Base-by-base conservation (phyloP, 768 basidiomycete species). In the Tulasnella sp. region DNA sequence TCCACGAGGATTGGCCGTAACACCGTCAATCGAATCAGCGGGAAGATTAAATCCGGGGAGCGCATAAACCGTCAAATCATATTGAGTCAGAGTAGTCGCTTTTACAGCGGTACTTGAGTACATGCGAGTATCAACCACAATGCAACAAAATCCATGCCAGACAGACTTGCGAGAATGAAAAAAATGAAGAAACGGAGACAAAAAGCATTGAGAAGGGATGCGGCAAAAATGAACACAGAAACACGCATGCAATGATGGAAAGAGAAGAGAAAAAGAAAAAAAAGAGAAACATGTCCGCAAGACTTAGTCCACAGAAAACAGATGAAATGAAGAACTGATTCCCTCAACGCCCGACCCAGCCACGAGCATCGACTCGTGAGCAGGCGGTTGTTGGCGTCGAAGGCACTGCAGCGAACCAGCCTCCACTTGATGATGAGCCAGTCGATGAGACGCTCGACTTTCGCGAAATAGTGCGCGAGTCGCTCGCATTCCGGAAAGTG, bases 351-450 rank as follows among this genome's bases (percentile, higher is more conserved):
- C 64, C 75, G 17, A 78, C 70, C 77, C 77, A 78, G 36, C 93
- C 93, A 77, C 91, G 88, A 76, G 88, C 93, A 81, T 94, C 93
- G 72, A 94, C 93, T 79, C 90, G 90, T 17, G 93, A 92, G 78
- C 91, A 91, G 3, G 91, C 93, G 25, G 90, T 92, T 9, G 93
- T 94, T 14, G 93, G 91, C 36, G 90, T 90, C 29, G 89, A 87
- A 19, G 89, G 88, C 40, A 71, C 34, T 87, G 58, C 84, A 64
- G 88, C 76, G 25, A 49, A 29, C 68, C 75, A 68, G 34, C 58
- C 77, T 67, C 77, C 75, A 29, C 36, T 75, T 25, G 58, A 9
- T 25, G 58, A 9, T 19, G 31, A 40, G 38, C 31, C 40, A 15
- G 68, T 70, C 22, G 77, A 76, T 45, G 76, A 93, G 79, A 29